Base-by-base conservation (phyloP, 345 rosid genomes). In the Melaleuca alternifolia region DNA sequence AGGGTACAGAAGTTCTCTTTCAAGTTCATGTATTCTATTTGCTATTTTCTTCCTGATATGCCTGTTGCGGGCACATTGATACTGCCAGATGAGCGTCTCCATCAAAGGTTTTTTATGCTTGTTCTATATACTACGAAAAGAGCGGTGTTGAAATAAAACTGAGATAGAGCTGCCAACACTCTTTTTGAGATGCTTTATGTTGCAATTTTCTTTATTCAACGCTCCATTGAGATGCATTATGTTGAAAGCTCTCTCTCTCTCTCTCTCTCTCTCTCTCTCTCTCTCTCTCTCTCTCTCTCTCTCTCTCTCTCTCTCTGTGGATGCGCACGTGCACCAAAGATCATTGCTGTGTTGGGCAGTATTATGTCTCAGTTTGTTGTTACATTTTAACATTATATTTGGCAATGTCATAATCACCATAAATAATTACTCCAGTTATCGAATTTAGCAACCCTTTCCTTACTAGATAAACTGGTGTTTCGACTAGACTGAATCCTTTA, bases 1-100 rank as follows among this genome's bases (percentile, higher is more conserved):
- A 33, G 86, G 85, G 24, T 13, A 88, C 87, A 12, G 90, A 89
- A 37, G n/a, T 88, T 93, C 85, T 93, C 94, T 18, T 91, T 18
- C 33, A 71, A 41, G 18, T 71, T 71, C 7, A 37, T 18, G 8
- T 23, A 11, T 71, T 71, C 81, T 37, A 71, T 20, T 37, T 71
- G 81, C 48, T 71, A 71, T 37, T 71, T 71, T 41, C 81, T 71
- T 71, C 7, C 81, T 5, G 48, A 71, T 37, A 37, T 71, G 81
- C 81, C 81, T 71, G 48, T 71, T 37, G 79, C 0, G 48, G 81
- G 81, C 81, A 0, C 71, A 13, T 37, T 71, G 81, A 71, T 71
- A 71, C 20, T 71, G 33, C 26, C 13, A 13, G 11, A 71, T 3
- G 0, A 71, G 79, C 12, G 37, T 71, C 79, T 10, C 48, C 48